phyloP scores from a whole-genome alignment of 805 yeast genomes.

The Zygoascus biomembranicola region DNA sequence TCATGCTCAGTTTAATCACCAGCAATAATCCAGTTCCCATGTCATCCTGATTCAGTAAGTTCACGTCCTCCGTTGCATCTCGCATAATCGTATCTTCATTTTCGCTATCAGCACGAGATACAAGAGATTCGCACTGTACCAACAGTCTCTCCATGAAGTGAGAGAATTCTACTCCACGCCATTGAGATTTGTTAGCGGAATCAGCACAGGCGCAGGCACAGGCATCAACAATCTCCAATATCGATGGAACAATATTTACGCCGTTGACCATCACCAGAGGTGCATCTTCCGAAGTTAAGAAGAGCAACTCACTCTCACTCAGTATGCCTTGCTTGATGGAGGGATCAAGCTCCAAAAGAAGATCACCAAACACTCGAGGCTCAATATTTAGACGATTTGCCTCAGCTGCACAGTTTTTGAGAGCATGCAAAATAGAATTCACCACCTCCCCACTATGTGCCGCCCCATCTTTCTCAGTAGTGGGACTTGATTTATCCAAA shows the following conservation, averaged over 20 bases:
- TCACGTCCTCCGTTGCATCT: not conserved
- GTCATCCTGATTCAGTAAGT: not conserved
- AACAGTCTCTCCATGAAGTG: slow-evolving; percentile 14
- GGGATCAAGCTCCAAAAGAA: slow-evolving; percentile 12
- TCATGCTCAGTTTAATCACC: slow-evolving; percentile 21
- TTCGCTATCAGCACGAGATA: not conserved
- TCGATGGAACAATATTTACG: slow-evolving; percentile 8
- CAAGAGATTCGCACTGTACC: slow-evolving; percentile 5
- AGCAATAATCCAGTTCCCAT: slow-evolving; percentile 12
- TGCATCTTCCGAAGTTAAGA: slow-evolving; percentile 16
- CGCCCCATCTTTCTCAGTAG: slow-evolving; percentile 1
- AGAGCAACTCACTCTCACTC: slow-evolving; percentile 11
- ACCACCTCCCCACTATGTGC: not conserved
- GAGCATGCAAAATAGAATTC: not conserved
- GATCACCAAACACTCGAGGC: slow-evolving; percentile 15
- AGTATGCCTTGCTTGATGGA: slow-evolving; percentile 14
- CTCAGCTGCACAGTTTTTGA: not conserved
- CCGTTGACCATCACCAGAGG: slow-evolving; percentile 12
- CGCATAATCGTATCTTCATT: slow-evolving; percentile 5
- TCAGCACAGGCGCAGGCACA: slow-evolving; percentile 12
- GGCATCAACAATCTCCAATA: slow-evolving; percentile 21
- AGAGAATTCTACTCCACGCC: slow-evolving; percentile 9
- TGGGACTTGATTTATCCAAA: not conserved
- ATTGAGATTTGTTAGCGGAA: slow-evolving; percentile 9
- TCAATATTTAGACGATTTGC: not conserved